A percentile compares a stretch with the other conserved stretches of the same genome.
phyloP scores from a whole-genome alignment of 805 yeast species.

The Jamesozyma hellenica region DNA sequence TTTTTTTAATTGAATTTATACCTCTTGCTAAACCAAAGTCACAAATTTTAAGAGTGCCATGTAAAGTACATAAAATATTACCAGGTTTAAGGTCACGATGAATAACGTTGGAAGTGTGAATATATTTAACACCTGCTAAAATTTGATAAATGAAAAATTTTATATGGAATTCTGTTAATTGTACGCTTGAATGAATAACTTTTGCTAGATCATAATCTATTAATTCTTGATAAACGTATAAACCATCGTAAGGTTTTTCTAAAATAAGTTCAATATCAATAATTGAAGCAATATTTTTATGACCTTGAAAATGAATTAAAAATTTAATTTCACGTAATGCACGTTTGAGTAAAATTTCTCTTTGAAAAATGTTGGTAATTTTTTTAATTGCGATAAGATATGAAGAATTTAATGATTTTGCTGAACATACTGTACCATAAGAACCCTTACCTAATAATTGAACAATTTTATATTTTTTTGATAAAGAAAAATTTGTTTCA shows the following conservation, averaged over 20 bases:
- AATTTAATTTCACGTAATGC: constrained; percentile 77
- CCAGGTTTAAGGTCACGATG: constrained; percentile 93
- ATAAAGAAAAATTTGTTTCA: constrained; percentile 51
- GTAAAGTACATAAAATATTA: constrained; percentile 64
- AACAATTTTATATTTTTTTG: constrained; percentile 47
- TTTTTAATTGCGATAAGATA: constrained; percentile 63
- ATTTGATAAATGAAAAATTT: constrained; percentile 71
- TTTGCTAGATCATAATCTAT: constrained; percentile 72
- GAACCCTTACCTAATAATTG: constrained; percentile 72
- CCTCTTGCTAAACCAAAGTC: constrained; percentile 93
- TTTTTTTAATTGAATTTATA: constrained; percentile 22
- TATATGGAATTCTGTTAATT: constrained; percentile 76
- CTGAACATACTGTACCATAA: constrained; percentile 78
- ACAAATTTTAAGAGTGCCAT: constrained; percentile 74
- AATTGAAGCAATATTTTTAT: constrained; percentile 65
- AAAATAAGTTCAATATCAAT: constrained; percentile 65
- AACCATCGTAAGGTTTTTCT: constrained; percentile 65
- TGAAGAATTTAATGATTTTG: constrained; percentile 31
- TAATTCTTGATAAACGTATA: constrained; percentile 81
- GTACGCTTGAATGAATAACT: constrained; percentile 69
- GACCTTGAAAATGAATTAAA: constrained; percentile 78
- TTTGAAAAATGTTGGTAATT: constrained; percentile 57
- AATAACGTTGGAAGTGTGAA: constrained; percentile 85
- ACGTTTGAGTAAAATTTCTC: constrained; percentile 59
- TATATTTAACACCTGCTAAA: constrained; percentile 75